A percentile compares a stretch with the other conserved stretches of the same genome.
These are phyloP conservation scores for Leccinum boreale DNA, from an alignment of 768 basidiomycete species.

Conservation along the genomic window DNA sequence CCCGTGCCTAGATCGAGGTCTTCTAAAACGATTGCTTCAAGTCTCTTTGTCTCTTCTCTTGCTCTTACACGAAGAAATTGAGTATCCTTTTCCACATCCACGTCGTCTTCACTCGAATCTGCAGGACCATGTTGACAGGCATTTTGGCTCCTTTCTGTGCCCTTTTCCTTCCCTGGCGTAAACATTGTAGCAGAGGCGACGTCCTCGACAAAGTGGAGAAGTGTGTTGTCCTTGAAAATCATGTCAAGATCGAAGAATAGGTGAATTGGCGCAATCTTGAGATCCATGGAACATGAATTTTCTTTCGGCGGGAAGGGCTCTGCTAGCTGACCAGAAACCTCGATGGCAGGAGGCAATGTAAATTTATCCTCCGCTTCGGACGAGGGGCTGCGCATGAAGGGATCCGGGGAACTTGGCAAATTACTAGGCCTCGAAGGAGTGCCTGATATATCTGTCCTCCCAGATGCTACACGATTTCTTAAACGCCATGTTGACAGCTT, in stretches of 20 bases:
- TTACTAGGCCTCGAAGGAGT: conserved; percentile 15
- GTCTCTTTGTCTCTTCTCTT: conserved; percentile 38
- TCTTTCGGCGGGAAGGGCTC: neutral
- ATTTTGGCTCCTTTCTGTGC: neutral
- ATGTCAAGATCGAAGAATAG: conserved; percentile 68
- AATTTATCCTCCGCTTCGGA: conserved; percentile 15
- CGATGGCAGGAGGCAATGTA: conserved; percentile 15
- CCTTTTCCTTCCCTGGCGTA: conserved; percentile 3
- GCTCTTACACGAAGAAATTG: conserved; percentile 16
- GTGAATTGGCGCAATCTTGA: conserved; percentile 62
- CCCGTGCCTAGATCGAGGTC: conserved; percentile 56
- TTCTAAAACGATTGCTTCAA: conserved; percentile 53
- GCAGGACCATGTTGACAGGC: conserved; percentile 1
- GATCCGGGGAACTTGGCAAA: conserved; percentile 15
- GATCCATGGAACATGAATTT: conserved; percentile 15
- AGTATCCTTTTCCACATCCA: conserved; percentile 12
- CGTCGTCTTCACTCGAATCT: conserved; percentile 12
- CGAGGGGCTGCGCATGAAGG: conserved; percentile 18
- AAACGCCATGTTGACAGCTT: conserved; percentile 65
- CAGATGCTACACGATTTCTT: conserved; percentile 29
- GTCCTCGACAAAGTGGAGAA: conserved; percentile 50
- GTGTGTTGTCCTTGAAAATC: conserved; percentile 36
- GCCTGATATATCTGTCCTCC: conserved; percentile 15
- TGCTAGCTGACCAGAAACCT: conserved; percentile 11
- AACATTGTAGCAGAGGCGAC: conserved; percentile 25